Base-by-base conservation (phyloP, 73 alveolate genomes). In the Blepharisma japonicum region DNA sequence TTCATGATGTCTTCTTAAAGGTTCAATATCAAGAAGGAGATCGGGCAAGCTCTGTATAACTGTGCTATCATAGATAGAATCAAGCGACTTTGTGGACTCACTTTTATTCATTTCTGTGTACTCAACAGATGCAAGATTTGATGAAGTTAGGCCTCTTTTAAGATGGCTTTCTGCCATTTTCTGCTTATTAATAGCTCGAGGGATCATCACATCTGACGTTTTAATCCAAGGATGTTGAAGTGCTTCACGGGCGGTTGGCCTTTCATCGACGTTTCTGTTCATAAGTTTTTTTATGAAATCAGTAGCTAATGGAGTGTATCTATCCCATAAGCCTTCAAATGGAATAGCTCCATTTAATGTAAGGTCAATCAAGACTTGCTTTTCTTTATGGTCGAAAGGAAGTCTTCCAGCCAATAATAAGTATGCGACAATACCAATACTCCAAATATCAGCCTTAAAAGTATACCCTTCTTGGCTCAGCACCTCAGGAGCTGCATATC, bases 401-500 rank as follows among this genome's bases (percentile, higher is more conserved):
- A 51, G 66, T 51, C 66, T 51, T 51, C 66, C 66, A 14, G 27
- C 21, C 27, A 51, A 18, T 18, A 51, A 51, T 11, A 51, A 45
- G 61, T 79, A 83, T 11, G 87, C 21, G 50, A 87, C 81, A 55
- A 87, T 80, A 0, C 94, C 94, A 25, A 87, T 51, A 78, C 85
- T 55, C 89, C 92, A 87, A 48, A 87, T 55, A 84, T 87, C 94
- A 23, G 84, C 94, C 0, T 84, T 68, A 50, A 82, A 78, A 61
- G 71, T 82, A 81, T 79, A 79, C 55, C 85, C 85, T 68, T 71
- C 56, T 6, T 84, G 87, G 56, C 80, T 85, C 55, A 88, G 83
- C 11, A 85, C 86, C 54, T 85, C 95, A 6, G 92, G 92, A 67
- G 92, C 90, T 47, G 81, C 92, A 25, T 81, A 88, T 9, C 87